These are phyloP conservation scores for Betula pendula DNA, from an alignment of 306 rosid genomes.

Conservation along the genomic window DNA sequence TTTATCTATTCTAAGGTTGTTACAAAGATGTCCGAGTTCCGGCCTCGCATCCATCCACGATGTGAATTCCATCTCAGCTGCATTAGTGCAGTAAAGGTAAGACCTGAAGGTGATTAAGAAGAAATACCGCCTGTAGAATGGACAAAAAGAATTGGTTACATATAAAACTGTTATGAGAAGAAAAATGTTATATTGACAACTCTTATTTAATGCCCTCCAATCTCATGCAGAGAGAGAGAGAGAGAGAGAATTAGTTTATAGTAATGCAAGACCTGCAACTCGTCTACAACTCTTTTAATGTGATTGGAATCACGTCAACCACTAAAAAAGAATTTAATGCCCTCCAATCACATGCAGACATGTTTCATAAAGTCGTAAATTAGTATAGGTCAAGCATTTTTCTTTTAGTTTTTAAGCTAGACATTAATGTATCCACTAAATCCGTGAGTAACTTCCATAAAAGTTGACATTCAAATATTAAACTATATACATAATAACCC, in stretches of 20 bases:
- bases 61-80: conserved; percentile 45
- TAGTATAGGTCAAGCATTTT: too few species aligned
- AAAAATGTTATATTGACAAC: too few species aligned
- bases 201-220: too few species aligned
- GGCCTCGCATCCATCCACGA: conserved; percentile 89
- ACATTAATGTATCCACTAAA: neutral
- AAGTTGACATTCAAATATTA: neutral
- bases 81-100: conserved; percentile 68
- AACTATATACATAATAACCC: neutral
- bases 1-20: conserved; percentile 78
- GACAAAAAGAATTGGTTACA: conserved; percentile 1
- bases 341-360: too few species aligned
- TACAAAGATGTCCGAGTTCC: conserved; percentile 86
- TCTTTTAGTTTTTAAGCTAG: neutral
- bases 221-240: too few species aligned
- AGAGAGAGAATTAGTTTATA: too few species aligned
- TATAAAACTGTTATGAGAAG: neutral
- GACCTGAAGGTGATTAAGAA: conserved; percentile 82
- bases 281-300: too few species aligned
- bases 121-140: conserved; percentile 73
- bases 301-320: too few species aligned
- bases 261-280: too few species aligned
- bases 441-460: neutral
- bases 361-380: too few species aligned
- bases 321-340: too few species aligned